These are phyloP conservation scores for Claviceps sp. DNA, from an alignment of 2,329 filamentous ascomycete species.

Conservation along the genomic window DNA sequence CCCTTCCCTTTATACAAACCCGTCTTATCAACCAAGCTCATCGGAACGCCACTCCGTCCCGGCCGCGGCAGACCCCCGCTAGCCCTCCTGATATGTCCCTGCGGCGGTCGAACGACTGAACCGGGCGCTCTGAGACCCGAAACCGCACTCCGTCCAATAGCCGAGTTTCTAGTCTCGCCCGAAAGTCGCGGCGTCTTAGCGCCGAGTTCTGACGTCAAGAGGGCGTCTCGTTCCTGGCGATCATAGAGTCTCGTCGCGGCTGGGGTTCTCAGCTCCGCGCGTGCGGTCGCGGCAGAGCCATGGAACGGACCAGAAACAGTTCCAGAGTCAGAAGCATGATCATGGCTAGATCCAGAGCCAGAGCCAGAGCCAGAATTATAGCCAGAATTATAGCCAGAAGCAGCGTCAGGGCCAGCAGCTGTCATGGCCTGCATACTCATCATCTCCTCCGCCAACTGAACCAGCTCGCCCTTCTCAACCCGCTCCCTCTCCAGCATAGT, in stretches of 20 bases:
- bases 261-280: conserved; percentile 9
- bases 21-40: conserved; percentile 84
- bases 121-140: conserved; percentile 50
- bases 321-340: too few species aligned
- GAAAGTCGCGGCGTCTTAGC: conserved; percentile 31
- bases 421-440: conserved; percentile 45
- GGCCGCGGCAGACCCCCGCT: conserved; percentile 34
- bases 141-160: conserved; percentile 22
- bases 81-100: conserved; percentile 31
- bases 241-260: background rate
- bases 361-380: too few species aligned
- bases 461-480: conserved; percentile 72
- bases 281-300: background rate
- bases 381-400: background rate
- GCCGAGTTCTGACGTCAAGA: background rate
- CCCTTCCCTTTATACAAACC: conserved; percentile 40
- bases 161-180: conserved; percentile 26
- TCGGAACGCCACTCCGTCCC: conserved; percentile 51
- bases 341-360: too few species aligned
- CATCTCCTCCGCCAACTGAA: conserved; percentile 73
- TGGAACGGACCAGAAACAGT: too few species aligned
- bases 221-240: background rate
- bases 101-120: conserved; percentile 28
- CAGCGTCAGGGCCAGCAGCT: background rate
- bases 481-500: conserved; percentile 58